Percentiles rank a stretch among this genome's conserved stretches.
Evolutionary conservation across 768 basidiomycete species (phyloP).

Genomic region (Trichaptum fuscoviolaceum): DNA sequence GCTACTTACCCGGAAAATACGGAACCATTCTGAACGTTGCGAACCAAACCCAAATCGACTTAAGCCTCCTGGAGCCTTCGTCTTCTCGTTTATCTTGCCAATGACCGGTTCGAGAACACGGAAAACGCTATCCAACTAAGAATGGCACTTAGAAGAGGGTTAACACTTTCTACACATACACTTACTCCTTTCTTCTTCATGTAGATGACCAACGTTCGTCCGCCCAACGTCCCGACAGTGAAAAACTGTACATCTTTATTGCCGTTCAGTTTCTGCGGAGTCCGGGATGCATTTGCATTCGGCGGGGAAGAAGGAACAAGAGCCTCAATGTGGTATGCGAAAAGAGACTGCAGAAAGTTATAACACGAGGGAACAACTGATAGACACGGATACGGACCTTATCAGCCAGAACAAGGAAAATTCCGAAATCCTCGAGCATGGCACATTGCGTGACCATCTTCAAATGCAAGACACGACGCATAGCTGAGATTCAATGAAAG

Average conservation of each 20-base stretch:
- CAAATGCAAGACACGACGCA: constrained; percentile 89
- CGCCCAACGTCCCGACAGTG: constrained; percentile 82
- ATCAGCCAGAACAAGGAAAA: constrained; percentile 92
- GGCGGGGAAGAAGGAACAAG: constrained; percentile 84
- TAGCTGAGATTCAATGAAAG: constrained; percentile 41
- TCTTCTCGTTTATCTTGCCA: constrained; percentile 77
- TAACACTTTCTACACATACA: constrained; percentile 1
- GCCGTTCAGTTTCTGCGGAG: constrained; percentile 86
- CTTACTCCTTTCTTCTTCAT: constrained; percentile 90
- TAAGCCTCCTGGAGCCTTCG: constrained; percentile 64
- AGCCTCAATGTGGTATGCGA: constrained; percentile 95
- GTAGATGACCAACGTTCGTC: constrained; percentile 86
- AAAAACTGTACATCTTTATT: constrained; percentile 95
- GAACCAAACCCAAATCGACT: constrained; percentile 74
- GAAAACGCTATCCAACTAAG: constrained; percentile 83
- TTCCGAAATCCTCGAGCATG: constrained; percentile 93
- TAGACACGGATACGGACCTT: constrained; percentile 44
- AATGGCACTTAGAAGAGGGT: constrained; percentile 16
- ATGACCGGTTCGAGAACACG: constrained; percentile 96
- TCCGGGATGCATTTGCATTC: constrained; percentile 61
- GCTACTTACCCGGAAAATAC: constrained; percentile 64
- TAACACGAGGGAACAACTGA: neutral
- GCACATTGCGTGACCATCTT: constrained; percentile 94
- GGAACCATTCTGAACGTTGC: constrained; percentile 90
- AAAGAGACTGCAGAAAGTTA: constrained; percentile 51